Evolutionary conservation across 2,329 filamentous ascomycete species (phyloP).

Genomic region (Colletotrichum agaves): DNA sequence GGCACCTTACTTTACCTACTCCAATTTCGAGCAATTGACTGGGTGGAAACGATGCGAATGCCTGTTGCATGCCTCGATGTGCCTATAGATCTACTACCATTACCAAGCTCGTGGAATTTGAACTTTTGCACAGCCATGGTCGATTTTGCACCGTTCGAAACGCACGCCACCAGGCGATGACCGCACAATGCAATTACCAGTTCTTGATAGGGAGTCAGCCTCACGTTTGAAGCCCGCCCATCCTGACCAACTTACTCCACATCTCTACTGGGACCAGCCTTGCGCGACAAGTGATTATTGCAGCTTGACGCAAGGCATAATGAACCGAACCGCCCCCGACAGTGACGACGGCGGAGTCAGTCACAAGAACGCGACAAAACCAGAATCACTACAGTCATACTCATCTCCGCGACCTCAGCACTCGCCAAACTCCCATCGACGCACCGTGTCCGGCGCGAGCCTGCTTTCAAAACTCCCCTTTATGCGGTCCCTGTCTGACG

Average conservation of each 20-base stretch:
- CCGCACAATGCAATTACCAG: background rate
- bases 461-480: constrained; percentile 78
- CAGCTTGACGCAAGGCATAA: constrained; percentile 14
- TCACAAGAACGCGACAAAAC: background rate
- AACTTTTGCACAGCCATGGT: background rate
- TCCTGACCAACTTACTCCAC: constrained; percentile 24
- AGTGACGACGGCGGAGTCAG: constrained; percentile 1
- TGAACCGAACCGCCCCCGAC: constrained; percentile 10
- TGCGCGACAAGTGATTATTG: constrained; percentile 29
- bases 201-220: constrained; percentile 5
- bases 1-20: too few species aligned
- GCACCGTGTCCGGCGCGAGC: constrained; percentile 68
- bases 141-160: too few species aligned
- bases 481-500: constrained; percentile 59
- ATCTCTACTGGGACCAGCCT: constrained; percentile 2
- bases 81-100: too few species aligned
- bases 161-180: background rate
- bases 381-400: background rate
- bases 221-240: constrained; percentile 2
- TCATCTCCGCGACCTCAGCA: background rate
- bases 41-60: too few species aligned
- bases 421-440: constrained; percentile 41
- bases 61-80: too few species aligned
- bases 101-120: too few species aligned
- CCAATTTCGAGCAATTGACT: background rate